Conservation (phyloP, 2,329 filamentous ascomycete species). For the Amauroascus niger region DNA sequence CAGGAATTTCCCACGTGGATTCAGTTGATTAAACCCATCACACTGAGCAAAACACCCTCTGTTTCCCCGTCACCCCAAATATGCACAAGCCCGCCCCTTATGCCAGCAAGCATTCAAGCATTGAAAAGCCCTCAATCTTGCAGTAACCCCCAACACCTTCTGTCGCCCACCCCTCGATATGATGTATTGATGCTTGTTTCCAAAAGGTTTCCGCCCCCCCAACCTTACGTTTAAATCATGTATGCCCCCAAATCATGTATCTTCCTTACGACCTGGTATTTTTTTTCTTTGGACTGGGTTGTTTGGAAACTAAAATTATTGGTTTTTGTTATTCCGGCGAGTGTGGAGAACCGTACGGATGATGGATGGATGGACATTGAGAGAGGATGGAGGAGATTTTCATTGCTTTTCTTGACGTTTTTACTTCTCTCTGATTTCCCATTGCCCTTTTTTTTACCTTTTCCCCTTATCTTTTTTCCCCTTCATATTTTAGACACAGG, state of each 20-base stretch:
- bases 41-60: neutral
- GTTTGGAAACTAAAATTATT: slow-evolving; percentile 7
- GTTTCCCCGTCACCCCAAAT: neutral
- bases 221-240: slow-evolving; percentile 28
- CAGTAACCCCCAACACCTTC: neutral
- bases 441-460: neutral
- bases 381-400: slow-evolving; percentile 7
- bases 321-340: slow-evolving; percentile 9
- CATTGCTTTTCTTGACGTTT: neutral
- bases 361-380: slow-evolving; percentile 1
- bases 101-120: slow-evolving; percentile 7
- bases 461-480: neutral
- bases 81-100: neutral
- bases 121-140: slow-evolving; percentile 4
- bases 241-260: slow-evolving; percentile 38
- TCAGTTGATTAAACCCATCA: neutral
- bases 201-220: slow-evolving; percentile 19
- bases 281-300: slow-evolving; percentile 10
- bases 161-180: slow-evolving; percentile 8
- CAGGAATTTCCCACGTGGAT: neutral
- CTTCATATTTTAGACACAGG: slow-evolving; percentile 4
- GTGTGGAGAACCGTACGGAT: slow-evolving; percentile 1
- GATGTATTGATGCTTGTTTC: slow-evolving; percentile 16
- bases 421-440: neutral
- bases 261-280: slow-evolving; percentile 16